Evolutionary conservation across 208 protist genomes (phyloP).

Genomic region (Tritrichomonas musculus): DNA sequence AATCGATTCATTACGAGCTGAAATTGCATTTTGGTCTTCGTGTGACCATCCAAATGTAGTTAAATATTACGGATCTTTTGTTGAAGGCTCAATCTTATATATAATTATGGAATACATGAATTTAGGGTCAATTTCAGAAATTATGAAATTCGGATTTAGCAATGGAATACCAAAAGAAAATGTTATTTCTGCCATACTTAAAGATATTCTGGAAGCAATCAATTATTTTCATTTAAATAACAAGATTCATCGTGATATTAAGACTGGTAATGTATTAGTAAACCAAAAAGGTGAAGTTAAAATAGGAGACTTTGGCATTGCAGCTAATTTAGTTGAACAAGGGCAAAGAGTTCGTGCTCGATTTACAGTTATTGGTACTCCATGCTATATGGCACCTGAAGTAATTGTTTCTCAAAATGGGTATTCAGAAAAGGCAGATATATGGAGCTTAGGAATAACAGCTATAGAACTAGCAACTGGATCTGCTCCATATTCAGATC

Average conservation of each 20-base stretch:
- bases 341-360: conserved; percentile 9
- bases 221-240: conserved; percentile 44
- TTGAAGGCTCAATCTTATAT: not conserved
- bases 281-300: conserved; percentile 43
- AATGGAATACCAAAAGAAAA: not conserved
- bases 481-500: conserved; percentile 45
- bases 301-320: conserved; percentile 54
- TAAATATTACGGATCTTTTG: conserved; percentile 2
- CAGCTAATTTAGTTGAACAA: conserved; percentile 23
- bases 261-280: conserved; percentile 48
- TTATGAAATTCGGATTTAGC: not conserved
- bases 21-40: not conserved
- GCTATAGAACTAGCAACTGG: conserved; percentile 54
- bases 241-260: conserved; percentile 49
- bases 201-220: conserved; percentile 36
- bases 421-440: conserved; percentile 55
- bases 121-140: not conserved
- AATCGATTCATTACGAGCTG: not conserved
- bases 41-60: not conserved
- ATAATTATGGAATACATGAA: not conserved
- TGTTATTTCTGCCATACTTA: conserved; percentile 41
- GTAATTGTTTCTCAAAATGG: conserved; percentile 43
- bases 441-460: conserved; percentile 61
- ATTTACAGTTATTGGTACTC: conserved; percentile 55
- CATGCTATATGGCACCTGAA: conserved; percentile 58